Evolutionary conservation across 1,284 basidiomycete species (phyloP).

Genomic region (Apiotrichum laibachii): DNA sequence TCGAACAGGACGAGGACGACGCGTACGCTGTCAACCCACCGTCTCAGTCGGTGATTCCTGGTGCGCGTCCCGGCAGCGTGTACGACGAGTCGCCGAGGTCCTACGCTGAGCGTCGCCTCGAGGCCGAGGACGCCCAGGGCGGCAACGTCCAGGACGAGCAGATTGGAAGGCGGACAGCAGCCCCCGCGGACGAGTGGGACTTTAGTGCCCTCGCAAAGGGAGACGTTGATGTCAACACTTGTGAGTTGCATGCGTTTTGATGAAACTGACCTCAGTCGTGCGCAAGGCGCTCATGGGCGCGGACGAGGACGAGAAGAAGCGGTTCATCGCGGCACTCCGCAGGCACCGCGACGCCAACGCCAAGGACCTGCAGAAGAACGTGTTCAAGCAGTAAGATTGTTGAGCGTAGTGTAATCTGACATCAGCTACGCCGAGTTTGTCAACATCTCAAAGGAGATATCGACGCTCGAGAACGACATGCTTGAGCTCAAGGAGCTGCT

Average conservation of each 20-base stretch:
- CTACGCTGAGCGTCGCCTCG: constrained; percentile 14
- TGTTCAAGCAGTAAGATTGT: constrained; percentile 78
- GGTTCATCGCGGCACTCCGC: constrained; percentile 47
- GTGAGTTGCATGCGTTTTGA: constrained; percentile 54
- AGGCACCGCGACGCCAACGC: constrained; percentile 40
- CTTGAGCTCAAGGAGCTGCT: constrained; percentile 91
- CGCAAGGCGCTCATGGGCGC: constrained; percentile 45
- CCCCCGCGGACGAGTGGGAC: constrained; percentile 53
- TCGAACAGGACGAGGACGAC: constrained; percentile 26
- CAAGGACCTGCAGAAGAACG: constrained; percentile 58
- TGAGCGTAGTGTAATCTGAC: neutral
- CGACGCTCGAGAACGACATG: constrained; percentile 95
- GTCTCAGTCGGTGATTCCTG: neutral
- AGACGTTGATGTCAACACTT: constrained; percentile 74
- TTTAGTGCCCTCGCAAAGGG: constrained; percentile 68
- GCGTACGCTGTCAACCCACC: constrained; percentile 1
- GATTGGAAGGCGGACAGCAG: constrained; percentile 33
- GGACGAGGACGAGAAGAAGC: constrained; percentile 48
- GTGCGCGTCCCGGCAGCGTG: neutral
- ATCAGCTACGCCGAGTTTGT: constrained; percentile 92
- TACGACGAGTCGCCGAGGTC: constrained; percentile 8
- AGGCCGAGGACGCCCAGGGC: constrained; percentile 15
- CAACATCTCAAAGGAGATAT: constrained; percentile 93
- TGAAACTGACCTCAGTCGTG: constrained; percentile 7
- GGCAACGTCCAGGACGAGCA: constrained; percentile 29